phyloP scores from a whole-genome alignment of 192 early-diverging fungal species.

The Chytriomyces hyalinus region DNA sequence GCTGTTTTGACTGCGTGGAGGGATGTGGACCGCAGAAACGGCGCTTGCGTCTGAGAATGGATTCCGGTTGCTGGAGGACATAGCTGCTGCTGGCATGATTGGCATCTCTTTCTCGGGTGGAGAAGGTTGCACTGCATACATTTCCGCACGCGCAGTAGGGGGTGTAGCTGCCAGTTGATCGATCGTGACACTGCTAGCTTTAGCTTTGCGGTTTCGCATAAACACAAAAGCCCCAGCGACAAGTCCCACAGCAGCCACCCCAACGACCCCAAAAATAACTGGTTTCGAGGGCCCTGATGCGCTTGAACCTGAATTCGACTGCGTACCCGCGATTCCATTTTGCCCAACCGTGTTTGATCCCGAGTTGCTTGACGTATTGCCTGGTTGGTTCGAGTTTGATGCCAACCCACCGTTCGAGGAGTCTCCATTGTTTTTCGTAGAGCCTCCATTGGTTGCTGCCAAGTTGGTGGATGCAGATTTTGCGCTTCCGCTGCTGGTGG shows the following conservation, averaged over 20 bases:
- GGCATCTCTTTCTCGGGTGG: too few relatives aligned
- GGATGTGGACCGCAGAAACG: not conserved
- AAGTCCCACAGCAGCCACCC: not conserved
- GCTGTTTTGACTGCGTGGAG: not conserved
- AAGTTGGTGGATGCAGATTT: not conserved
- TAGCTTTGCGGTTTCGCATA: not conserved
- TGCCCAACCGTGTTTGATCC: not conserved
- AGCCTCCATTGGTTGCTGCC: not conserved
- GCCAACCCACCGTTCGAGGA: not conserved
- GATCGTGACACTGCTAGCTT: not conserved
- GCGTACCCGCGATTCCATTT: too few relatives aligned
- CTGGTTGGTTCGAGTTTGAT: not conserved
- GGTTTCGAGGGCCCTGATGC: not conserved
- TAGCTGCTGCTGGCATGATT: too few relatives aligned
- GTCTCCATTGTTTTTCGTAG: too few relatives aligned
- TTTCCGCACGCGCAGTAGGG: not conserved
- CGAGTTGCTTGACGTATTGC: not conserved
- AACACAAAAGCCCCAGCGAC: not conserved
- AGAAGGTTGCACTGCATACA: not conserved
- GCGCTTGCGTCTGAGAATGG: too few relatives aligned
- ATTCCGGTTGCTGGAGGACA: too few relatives aligned
- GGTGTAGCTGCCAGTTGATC: not conserved
- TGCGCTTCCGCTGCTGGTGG: not conserved
- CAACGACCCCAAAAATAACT: not conserved
- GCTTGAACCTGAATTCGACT: too few relatives aligned